Conservation (phyloP, 2,329 filamentous ascomycete species). For the Trichoderma aggressivum region DNA sequence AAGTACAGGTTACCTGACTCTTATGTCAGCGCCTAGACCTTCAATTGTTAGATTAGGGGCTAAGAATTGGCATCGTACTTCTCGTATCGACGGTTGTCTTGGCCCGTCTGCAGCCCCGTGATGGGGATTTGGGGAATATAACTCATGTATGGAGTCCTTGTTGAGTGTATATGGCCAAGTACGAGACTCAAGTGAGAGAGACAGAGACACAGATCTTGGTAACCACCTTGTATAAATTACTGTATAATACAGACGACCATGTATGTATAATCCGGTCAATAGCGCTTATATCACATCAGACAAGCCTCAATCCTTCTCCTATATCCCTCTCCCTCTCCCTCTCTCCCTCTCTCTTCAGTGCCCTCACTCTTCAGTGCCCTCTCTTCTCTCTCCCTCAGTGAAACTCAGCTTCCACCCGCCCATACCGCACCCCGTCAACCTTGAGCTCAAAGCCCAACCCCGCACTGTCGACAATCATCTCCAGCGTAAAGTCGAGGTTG, state of each 20-base stretch:
- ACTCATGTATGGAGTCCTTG: not conserved
- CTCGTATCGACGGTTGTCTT: not conserved
- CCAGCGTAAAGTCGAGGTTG: conserved; percentile 76
- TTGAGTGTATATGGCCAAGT: not conserved
- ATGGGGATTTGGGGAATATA: not conserved
- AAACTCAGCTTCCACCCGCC: conserved; percentile 74
- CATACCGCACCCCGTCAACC: conserved; percentile 74
- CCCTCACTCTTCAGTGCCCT: not conserved
- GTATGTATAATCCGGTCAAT: not conserved
- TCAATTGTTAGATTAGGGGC: not conserved
- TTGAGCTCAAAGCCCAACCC: conserved; percentile 74
- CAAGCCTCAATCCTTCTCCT: not conserved
- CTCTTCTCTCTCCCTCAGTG: conserved; percentile 42
- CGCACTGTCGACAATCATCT: conserved; percentile 79
- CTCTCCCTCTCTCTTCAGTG: not conserved
- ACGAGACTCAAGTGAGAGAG: not conserved
- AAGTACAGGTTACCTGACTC: not conserved
- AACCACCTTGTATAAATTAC: not conserved
- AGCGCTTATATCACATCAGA: not conserved
- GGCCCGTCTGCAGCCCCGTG: not conserved
- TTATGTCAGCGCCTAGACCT: not conserved
- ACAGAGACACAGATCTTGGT: not conserved
- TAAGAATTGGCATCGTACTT: not conserved
- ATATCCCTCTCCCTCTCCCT: not conserved
- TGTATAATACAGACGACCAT: not conserved